A percentile compares a stretch with the other conserved stretches of the same genome.
Conservation (phyloP, 495 filamentous ascomycete genomes). For the Tuber magnatum region DNA sequence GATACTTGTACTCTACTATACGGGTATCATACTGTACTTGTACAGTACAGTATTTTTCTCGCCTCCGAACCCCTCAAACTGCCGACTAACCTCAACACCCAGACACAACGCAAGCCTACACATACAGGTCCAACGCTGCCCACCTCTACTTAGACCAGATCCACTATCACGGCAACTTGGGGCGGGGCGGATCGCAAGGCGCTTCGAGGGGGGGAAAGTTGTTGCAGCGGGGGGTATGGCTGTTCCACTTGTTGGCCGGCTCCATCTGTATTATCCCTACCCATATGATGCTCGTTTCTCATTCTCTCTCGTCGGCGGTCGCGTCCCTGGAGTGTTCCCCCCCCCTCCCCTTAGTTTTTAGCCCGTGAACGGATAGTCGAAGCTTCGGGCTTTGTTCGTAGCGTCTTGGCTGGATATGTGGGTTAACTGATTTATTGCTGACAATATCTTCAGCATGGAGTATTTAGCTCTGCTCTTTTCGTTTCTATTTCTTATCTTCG, state of each 20-base stretch:
- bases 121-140: not conserved
- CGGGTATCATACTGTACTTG: too few species aligned
- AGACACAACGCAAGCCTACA: not conserved
- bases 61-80: not conserved
- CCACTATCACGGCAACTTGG: not conserved
- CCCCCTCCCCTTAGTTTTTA: not conserved
- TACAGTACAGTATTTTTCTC: not conserved
- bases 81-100: not conserved
- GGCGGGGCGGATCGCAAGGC: not conserved
- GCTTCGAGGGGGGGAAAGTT: not conserved
- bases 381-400: not conserved
- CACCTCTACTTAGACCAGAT: not conserved
- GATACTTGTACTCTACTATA: too few species aligned
- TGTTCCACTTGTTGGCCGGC: conserved; percentile 37
- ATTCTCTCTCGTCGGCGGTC: not conserved
- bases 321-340: not conserved
- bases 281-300: conserved; percentile 8
- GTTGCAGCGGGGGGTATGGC: conserved; percentile 13
- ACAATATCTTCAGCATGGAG: conserved; percentile 53
- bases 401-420: not conserved
- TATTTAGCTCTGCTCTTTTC: conserved; percentile 80
- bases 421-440: not conserved
- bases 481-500: conserved; percentile 70
- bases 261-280: conserved; percentile 36
- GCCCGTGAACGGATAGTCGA: not conserved